A percentile compares a stretch with the other conserved stretches of the same genome.
phyloP scores from a whole-genome alignment of 2,329 filamentous ascomycete species.

The Diplodia sapinea region DNA sequence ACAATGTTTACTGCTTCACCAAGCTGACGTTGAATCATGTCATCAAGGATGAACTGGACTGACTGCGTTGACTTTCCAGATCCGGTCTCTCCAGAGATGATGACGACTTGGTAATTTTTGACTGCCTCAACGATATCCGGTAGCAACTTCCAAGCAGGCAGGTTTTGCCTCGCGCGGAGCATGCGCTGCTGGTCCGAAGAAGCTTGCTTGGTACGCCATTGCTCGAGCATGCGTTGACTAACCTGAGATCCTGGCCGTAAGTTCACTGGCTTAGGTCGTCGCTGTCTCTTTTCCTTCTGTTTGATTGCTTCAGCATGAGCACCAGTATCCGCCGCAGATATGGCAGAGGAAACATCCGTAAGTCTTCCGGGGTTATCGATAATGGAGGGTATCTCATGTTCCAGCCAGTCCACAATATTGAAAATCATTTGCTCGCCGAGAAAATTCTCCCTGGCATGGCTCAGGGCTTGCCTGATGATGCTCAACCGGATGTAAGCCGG shows the following conservation, averaged over 20 bases:
- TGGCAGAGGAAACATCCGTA: conserved; percentile 80
- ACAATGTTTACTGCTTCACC: conserved; percentile 86
- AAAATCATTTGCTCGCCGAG: conserved; percentile 90
- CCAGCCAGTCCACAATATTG: conserved; percentile 88
- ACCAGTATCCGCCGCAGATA: conserved; percentile 61
- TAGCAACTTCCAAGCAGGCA: conserved; percentile 88
- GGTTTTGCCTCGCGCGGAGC: conserved; percentile 70
- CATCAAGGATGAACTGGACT: conserved; percentile 93
- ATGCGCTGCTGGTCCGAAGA: conserved; percentile 73
- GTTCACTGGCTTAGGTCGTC: conserved; percentile 64
- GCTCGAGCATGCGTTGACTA: conserved; percentile 64
- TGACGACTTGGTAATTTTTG: conserved; percentile 80
- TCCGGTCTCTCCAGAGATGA: conserved; percentile 95
- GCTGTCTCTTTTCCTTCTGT: conserved; percentile 38
- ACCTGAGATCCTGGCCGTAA: conserved; percentile 65
- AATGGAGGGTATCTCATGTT: conserved; percentile 80
- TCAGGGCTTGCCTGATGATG: conserved; percentile 76
- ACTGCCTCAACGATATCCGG: conserved; percentile 79
- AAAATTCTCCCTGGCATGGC: conserved; percentile 72
- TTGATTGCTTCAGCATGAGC: conserved; percentile 39
- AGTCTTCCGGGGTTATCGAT: conserved; percentile 84
- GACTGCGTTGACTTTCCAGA: conserved; percentile 97
- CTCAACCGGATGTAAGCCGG: conserved; percentile 94
- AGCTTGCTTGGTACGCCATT: conserved; percentile 73
- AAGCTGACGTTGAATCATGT: conserved; percentile 77